These are phyloP conservation scores for Thymus quinquecostatus DNA, from an alignment of 257 asterid genomes.

Conservation along the genomic window DNA sequence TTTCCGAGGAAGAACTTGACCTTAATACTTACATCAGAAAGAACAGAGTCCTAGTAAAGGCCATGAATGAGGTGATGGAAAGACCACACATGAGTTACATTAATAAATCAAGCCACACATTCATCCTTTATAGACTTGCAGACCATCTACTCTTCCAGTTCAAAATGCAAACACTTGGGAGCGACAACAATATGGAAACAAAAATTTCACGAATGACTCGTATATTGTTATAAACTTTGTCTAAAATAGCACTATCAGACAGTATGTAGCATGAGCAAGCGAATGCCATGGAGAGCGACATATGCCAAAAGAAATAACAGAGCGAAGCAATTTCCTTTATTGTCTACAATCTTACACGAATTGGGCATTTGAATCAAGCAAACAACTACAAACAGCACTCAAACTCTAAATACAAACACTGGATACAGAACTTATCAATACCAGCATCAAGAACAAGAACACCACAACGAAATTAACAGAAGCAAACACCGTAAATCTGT, in stretches of 20 bases:
- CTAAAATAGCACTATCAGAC: not conserved
- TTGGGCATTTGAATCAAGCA: conserved; percentile 46
- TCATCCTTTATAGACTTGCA: conserved; percentile 7
- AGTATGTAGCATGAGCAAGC: conserved; percentile 13
- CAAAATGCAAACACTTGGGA: conserved; percentile 7
- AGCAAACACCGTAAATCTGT: conserved; percentile 45
- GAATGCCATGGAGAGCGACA: not conserved
- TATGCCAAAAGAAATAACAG: conserved; percentile 27
- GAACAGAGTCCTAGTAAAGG: conserved; percentile 1
- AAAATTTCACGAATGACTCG: not conserved
- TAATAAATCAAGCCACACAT: conserved; percentile 12
- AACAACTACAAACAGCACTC: conserved; percentile 57
- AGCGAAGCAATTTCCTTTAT: conserved; percentile 47
- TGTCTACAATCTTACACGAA: conserved; percentile 60
- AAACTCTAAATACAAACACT: conserved; percentile 46
- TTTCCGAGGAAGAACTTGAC: not conserved
- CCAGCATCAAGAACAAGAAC: conserved; percentile 45
- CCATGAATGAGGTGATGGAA: conserved; percentile 15
- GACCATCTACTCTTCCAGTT: not conserved
- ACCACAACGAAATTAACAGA: conserved; percentile 40
- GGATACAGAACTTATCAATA: conserved; percentile 47
- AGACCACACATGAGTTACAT: conserved; percentile 8
- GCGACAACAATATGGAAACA: not conserved
- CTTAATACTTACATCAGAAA: conserved; percentile 16
- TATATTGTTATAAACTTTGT: not conserved